A percentile compares a stretch with the other conserved stretches of the same genome.
These are phyloP conservation scores for Botrytis fabae DNA, from an alignment of 2,329 filamentous ascomycete species.

Conservation along the genomic window DNA sequence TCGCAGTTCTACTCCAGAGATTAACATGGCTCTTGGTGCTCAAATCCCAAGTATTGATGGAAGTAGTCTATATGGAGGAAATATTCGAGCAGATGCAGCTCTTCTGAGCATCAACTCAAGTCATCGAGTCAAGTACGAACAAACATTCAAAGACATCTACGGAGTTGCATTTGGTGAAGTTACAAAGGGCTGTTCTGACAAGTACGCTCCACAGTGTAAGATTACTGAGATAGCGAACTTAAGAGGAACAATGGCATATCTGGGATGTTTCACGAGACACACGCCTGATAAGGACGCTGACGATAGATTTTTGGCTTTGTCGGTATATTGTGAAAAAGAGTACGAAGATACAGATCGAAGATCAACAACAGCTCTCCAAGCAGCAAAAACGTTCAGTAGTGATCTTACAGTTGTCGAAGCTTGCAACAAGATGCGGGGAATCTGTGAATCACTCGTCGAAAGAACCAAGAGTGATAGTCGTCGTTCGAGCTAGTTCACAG, in stretches of 20 bases:
- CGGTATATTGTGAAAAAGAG: neutral
- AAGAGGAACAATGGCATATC: neutral
- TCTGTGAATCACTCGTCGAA: neutral
- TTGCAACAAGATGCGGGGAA: neutral
- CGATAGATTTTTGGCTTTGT: neutral
- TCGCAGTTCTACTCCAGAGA: neutral
- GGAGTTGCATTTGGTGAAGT: neutral
- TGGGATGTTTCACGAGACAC: neutral
- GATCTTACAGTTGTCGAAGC: neutral
- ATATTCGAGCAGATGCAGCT: conserved; percentile 3
- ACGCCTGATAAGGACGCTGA: neutral
- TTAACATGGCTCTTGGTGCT: neutral
- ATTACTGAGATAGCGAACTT: neutral
- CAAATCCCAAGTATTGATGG: no score
- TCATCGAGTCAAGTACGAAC: neutral
- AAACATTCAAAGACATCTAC: neutral
- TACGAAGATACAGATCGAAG: neutral
- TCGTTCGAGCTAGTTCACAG: neutral
- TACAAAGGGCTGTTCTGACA: neutral
- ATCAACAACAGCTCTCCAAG: neutral
- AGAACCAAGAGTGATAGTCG: neutral
- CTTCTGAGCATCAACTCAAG: neutral
- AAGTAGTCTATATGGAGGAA: neutral
- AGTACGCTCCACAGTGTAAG: neutral
- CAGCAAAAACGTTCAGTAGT: neutral